Evolutionary conservation across 78 protist species (phyloP), one percentile per base, ranked within the genome.

Genomic region (Guillardia theta): DNA sequence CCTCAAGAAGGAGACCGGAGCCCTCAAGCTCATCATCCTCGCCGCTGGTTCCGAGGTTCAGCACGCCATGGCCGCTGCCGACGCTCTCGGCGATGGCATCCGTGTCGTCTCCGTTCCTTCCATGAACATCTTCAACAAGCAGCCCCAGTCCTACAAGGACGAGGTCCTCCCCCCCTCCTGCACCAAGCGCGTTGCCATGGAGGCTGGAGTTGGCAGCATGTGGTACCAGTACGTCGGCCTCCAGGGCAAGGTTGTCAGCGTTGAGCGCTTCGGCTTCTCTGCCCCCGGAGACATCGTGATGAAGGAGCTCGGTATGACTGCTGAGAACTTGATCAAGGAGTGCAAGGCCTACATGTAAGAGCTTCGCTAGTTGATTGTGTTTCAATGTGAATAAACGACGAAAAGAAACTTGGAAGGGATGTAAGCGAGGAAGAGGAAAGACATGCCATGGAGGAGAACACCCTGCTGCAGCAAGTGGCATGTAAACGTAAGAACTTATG

Each of bases 51-150:
- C 99, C 4, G 99, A 99, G 95, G 97, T 99, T 27, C 54, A 83
- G 70, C 97, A 96, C 39, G 88, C 95, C 44, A 92, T 97, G 48
- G 98, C 95, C 58, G 99, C 98, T 0, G 99, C 98, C 64, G 88
- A 97, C 94, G 33, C 45, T 48, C 76, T 98, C 10, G 95, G 80
- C 58, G 50, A 33, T 37, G 92, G 80, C 92, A 95, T 87, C 27
- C 98, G 99, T 43, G 99, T 99, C 27, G 99, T 99, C 62, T 98
- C 99, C 22, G 96, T 97, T 98, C 99, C 99, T 62, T 98, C 98
- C 92, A 88, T 96, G 64, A 97, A 97, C 45, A 24, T 93, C 76
- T 99, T 98, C 96, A 98, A 97, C 94, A 95, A 93, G 80, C 99
- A 99, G 96, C 10, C 97, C 0, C 93, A 15, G 1, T 96, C 78